Evolutionary conservation across 495 filamentous ascomycete genomes (phyloP).

Genomic region (Talaromyces thailandensis): DNA sequence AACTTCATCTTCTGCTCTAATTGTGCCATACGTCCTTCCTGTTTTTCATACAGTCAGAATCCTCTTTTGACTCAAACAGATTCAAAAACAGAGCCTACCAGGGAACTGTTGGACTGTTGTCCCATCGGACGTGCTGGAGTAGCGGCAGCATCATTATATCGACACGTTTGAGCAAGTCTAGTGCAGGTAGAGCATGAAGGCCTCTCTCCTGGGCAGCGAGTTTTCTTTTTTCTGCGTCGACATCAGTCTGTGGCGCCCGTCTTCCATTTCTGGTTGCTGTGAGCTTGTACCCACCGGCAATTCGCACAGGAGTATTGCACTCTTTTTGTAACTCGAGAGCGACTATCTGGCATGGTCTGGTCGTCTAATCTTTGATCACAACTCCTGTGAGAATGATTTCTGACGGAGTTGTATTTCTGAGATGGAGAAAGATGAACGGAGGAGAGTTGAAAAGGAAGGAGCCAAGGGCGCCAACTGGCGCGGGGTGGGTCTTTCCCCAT

Average conservation of each 20-base stretch:
- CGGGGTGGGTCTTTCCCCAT: neutral
- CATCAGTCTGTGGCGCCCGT: neutral
- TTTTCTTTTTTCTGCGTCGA: constrained; percentile 32
- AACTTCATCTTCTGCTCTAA: constrained; percentile 40
- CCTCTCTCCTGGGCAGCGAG: constrained; percentile 37
- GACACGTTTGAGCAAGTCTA: constrained; percentile 32
- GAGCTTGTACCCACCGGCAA: neutral
- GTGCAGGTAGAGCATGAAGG: constrained; percentile 37
- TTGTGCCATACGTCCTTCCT: constrained; percentile 35
- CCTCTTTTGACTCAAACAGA: neutral
- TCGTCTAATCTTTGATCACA: neutral
- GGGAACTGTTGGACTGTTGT: constrained; percentile 21
- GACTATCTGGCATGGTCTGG: neutral
- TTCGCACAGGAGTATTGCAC: constrained; percentile 2
- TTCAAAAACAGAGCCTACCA: constrained; percentile 16
- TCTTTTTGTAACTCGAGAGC: neutral
- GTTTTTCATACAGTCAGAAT: constrained; percentile 12
- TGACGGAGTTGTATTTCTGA: no score
- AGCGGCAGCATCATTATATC: constrained; percentile 18
- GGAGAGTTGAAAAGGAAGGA: neutral
- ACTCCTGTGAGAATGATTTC: no score
- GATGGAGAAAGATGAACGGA: neutral
- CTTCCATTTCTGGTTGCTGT: neutral
- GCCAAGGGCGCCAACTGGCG: neutral
- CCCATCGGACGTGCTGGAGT: neutral